Evolutionary conservation across 179 eudicot species (phyloP), one percentile per base, ranked within the genome.

Genomic region (Gypsophila paniculata): DNA sequence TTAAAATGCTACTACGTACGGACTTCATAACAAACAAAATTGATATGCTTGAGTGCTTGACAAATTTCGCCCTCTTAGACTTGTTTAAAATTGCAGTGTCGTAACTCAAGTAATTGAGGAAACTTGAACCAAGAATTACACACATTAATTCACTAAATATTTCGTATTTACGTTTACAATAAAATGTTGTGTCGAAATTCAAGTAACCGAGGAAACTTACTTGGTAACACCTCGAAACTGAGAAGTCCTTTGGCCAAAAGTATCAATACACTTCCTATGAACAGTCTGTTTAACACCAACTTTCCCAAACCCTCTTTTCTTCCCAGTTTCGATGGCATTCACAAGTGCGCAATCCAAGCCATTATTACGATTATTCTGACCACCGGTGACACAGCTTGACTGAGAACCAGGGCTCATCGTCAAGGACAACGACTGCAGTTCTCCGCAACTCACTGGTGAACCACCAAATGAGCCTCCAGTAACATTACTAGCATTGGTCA

Each of bases 401-500:
- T 92, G 96, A 48, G 96, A 87, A 17, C 89, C 90, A 74, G 93
- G 96, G 73, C 94, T 92, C 91, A 92, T 92, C 2, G 94, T 80
- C 81, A 92, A 79, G 51, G 79, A 83, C 23, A 92, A 69, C 51
- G 80, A 79, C 78, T 86, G 89, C 34, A 29, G 34, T 29, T 29
- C 34, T 1, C 34, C 34, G 4, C 34, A 29, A 4, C 34, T 29
- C 34, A 29, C 34, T 29, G 51, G 86, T 70, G 13, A 15, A 60
- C 3, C 61, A 57, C 9, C 38, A 68, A 62, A 36, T 52, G 29
- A 59, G 44, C 44, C 26, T 22, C 22, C 55, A 76, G 0, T 2
- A 2, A 48, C 58, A 67, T 61, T 65, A 1, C 49, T 66, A 26
- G 68, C 69, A 39, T 17, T 61, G 22, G 8, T 22, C 29, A n/a